Base-by-base conservation (phyloP, 1,139 yeast genomes). In the Saccharomyces hybrid region DNA sequence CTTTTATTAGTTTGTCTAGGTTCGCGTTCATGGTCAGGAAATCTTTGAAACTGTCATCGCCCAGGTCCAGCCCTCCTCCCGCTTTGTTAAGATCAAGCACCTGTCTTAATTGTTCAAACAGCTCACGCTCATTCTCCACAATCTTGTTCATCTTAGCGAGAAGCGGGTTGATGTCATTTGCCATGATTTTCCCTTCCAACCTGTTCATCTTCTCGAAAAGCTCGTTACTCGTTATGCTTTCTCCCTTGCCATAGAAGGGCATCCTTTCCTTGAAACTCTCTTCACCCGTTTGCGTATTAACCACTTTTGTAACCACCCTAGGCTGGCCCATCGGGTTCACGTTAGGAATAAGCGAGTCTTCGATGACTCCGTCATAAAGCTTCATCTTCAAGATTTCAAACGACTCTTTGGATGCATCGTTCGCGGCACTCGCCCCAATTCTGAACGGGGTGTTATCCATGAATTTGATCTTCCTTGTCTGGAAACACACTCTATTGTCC, bases 401-500 rank as follows among this genome's bases (percentile, higher is more conserved):
- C 47, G 75, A 74, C 63, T 85, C 91, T 47, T 68, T 64, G 48
- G 65, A 57, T 50, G 63, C 48, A 54, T 63, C 66, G 69, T 77
- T 56, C 74, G 77, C 57, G 65, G 84, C 85, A 32, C 83, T 73
- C 5, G 81, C 70, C 54, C 89, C 89, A 53, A 85, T 61, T 53
- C 70, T 73, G 32, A 64, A 65, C 2, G 57, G 48, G 23, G 69
- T 61, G 14, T 30, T 48, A 4, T 62, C 62, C 7, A 68, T 48
- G 20, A 34, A 34, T 28, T 67, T 63, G 46, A 85, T 72, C 54
- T 78, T 69, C 57, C 79, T 78, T 0, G 90, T 83, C 64, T 82
- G 82, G 69, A 85, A 80, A 63, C 89, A 82, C 54, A 85, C 73
- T 60, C 80, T 81, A 65, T 86, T 86, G 66, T 86, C 88, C 47